Evolutionary conservation across 257 asterid genomes (phyloP), one percentile per base, ranked within the genome.

Genomic region (Nicotiana paniculata): DNA sequence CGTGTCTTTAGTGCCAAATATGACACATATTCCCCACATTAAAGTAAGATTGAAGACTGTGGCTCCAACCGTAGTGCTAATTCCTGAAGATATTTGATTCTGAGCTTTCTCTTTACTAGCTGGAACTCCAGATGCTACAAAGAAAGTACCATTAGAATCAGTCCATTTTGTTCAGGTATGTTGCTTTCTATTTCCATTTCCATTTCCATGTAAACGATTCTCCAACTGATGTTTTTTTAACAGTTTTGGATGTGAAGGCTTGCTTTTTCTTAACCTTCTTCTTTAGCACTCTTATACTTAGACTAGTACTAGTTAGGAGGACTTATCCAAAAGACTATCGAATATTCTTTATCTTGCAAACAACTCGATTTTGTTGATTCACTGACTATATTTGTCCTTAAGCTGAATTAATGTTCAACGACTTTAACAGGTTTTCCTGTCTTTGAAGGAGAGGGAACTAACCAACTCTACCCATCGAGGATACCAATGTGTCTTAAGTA

Each of bases 11-110:
- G 84, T 84, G 17, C 88, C 87, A 54, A 74, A 59, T 30, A 88
- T 88, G 39, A 86, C 89, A 51, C 91, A 88, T 75, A 83, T 81
- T 33, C 89, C 91, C 89, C 91, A 88, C 28, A 86, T 80, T 6
- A 85, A 10, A 26, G 90, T 87, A n/a, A 87, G 87, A 80, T 85
- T 87, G 16, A 87, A 77, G 39, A 85, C 89, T 3, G 90, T 87
- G 10, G 91, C 85, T 32, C 90, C 89, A 18, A 86, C 90, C 7
- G 84, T 86, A 0, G 81, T 83, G 5, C 88, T 87, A 17, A 87
- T 83, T 80, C 88, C 90, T 2, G 69, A 87, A 3, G 91, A 85
- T 54, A 87, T 88, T 21, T 63, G 75, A 9, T 57, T 81, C 76
- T 83, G 89, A 37, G 89, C 89, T 9, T 26, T 79, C 83, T 83